Conservation (phyloP, 2,329 filamentous ascomycete genomes). For the Sporothrix globosa region DNA sequence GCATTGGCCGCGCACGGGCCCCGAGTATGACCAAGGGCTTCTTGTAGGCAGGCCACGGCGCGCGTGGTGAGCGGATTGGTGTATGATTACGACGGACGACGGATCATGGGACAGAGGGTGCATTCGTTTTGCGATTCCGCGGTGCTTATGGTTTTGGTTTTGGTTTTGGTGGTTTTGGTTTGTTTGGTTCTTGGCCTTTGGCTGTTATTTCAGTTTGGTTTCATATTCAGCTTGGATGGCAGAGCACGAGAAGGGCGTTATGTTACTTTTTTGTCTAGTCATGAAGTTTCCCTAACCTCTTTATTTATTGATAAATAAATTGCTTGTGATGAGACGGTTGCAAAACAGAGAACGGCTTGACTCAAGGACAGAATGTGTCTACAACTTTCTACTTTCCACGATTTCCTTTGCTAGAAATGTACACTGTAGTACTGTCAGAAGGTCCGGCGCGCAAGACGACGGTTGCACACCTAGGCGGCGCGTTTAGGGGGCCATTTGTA, state of each 20-base stretch:
- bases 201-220: background rate
- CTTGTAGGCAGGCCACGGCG: conserved; percentile 50
- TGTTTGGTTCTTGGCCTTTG: background rate
- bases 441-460: background rate
- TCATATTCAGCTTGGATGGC: conserved; percentile 22
- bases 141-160: background rate
- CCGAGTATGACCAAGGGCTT: conserved; percentile 80
- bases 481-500: too few relatives aligned
- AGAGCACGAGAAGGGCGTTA: conserved; percentile 21
- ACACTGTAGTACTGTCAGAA: background rate
- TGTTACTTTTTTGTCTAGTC: conserved; percentile 26
- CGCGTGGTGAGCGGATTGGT: background rate
- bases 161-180: conserved; percentile 7
- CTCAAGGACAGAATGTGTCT: background rate
- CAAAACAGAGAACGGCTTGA: background rate
- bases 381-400: too few relatives aligned
- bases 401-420: background rate
- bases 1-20: conserved; percentile 61
- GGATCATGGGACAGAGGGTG: conserved; percentile 16
- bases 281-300: conserved; percentile 1
- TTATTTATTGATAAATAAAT: too few relatives aligned
- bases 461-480: too few relatives aligned
- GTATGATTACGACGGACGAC: conserved; percentile 9
- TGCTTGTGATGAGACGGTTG: too few relatives aligned
- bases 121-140: background rate